phyloP scores from a whole-genome alignment of 228 moss, liverwort and hornwort genomes.

The Sphagnum fallax region DNA sequence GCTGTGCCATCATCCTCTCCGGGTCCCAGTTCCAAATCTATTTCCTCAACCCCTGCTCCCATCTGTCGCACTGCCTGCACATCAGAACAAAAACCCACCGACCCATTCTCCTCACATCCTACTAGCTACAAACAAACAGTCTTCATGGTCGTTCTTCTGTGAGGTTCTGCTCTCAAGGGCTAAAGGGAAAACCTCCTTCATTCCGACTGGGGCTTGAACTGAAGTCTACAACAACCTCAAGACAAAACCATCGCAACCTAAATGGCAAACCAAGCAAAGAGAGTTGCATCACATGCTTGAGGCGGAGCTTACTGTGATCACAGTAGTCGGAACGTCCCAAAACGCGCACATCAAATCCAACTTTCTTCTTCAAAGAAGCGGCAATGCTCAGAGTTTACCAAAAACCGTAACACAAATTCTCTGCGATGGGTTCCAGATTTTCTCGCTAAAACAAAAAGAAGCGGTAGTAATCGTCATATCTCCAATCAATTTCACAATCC shows the following conservation, averaged over 20 bases:
- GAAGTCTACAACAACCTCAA: neutral
- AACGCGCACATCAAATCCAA: constrained; percentile 2
- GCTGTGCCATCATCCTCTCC: constrained; percentile 60
- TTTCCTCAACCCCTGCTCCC: constrained; percentile 91
- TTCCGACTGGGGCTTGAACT: neutral
- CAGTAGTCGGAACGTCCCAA: constrained; percentile 2
- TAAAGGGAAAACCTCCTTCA: neutral
- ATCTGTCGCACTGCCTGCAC: constrained; percentile 53
- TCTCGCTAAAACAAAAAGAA: too few relatives aligned
- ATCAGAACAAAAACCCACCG: constrained; percentile 11
- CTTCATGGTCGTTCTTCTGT: neutral
- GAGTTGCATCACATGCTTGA: neutral
- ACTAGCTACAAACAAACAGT: neutral
- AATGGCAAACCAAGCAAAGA: neutral
- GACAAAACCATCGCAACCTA: neutral
- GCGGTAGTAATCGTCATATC: too few relatives aligned
- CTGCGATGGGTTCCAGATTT: too few relatives aligned
- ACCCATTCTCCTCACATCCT: constrained; percentile 20
- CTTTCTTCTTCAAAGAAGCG: neutral
- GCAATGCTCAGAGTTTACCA: too few relatives aligned
- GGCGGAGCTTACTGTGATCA: neutral
- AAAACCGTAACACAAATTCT: too few relatives aligned
- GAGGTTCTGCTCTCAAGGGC: neutral
- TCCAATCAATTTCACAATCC: too few relatives aligned
- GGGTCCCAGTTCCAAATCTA: constrained; percentile 97